Base-by-base conservation (phyloP, 306 rosid genomes). In the Psophocarpus tetragonolobus region DNA sequence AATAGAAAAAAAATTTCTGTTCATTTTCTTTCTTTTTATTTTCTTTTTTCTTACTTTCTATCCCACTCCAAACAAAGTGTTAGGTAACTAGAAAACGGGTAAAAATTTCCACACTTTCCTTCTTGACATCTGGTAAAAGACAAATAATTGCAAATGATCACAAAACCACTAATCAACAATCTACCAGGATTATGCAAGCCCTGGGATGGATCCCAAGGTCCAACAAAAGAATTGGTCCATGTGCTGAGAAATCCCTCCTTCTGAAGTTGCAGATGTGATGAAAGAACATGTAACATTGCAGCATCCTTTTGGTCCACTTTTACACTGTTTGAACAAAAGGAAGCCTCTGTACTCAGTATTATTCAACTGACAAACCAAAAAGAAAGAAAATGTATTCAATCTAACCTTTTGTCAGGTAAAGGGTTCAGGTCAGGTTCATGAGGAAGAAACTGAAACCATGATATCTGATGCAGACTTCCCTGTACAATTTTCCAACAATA, bases 181-280 rank as follows among this genome's bases (percentile, higher is more conserved):
- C 82, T 82, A 95, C 98, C 98, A 33, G 98, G 98, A 88, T 95
- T 95, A 74, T 95, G 97, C 84, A 95, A 75, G 76, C 98, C 98
- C 92, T 95, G 98, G 60, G 98, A 95, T 76, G 98, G 98, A 85
- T 95, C 98, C 98, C 98, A 95, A 44, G 98, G 98, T 63, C 98
- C 98, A 53, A 95, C 96, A 86, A 95, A 95, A 38, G 98, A 95
- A 85, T 91, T 95, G 73, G 98, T 95, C 97, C 98, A 92, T 35
- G 98, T 29, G 69, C 96, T 91, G 48, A 95, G 88, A 82, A 85
- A 91, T 60, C 97, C 97, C 81, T 90, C 91, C 88, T 92, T 95
- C 79, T 95, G 98, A 85, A 95, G 84, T 82, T 89, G 97, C 72
- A 95, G 84, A 86, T 95, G 98, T 41, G 97, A 84, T 68, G 92